These are phyloP conservation scores for Pichia sp. DNA, from an alignment of 1,139 yeast genomes.

Conservation along the genomic window DNA sequence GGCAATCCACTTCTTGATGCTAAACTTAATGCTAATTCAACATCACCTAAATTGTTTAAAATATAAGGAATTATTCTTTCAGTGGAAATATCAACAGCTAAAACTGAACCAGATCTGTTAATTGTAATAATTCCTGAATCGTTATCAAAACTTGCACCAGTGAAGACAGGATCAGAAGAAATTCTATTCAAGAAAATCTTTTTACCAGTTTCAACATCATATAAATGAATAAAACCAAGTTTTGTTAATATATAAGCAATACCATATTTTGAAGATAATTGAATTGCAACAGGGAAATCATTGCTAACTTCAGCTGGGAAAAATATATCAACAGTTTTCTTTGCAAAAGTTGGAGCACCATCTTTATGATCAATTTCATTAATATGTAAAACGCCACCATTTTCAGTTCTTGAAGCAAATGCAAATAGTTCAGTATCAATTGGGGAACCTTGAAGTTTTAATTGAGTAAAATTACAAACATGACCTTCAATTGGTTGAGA, in stretches of 20 bases:
- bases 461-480: conserved; percentile 80
- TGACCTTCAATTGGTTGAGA: conserved; percentile 98
- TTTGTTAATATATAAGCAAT: conserved; percentile 85
- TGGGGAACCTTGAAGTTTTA: conserved; percentile 67
- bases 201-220: conserved; percentile 87
- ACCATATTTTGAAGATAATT: conserved; percentile 80
- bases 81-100: conserved; percentile 84
- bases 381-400: conserved; percentile 81
- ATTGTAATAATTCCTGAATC: conserved; percentile 85
- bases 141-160: conserved; percentile 70
- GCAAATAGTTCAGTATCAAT: conserved; percentile 80
- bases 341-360: conserved; percentile 74
- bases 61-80: conserved; percentile 86
- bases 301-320: conserved; percentile 95
- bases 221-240: conserved; percentile 92
- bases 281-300: conserved; percentile 94
- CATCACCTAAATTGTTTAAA: conserved; percentile 78
- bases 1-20: conserved; percentile 96
- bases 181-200: conserved; percentile 94
- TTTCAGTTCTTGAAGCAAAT: conserved; percentile 79
- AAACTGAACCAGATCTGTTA: conserved; percentile 91
- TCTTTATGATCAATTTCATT: conserved; percentile 95
- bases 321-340: conserved; percentile 87
- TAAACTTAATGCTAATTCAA: conserved; percentile 77
- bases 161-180: conserved; percentile 92